Base-by-base conservation (phyloP, 2,329 filamentous ascomycete species). In the Xylaria multiplex region DNA sequence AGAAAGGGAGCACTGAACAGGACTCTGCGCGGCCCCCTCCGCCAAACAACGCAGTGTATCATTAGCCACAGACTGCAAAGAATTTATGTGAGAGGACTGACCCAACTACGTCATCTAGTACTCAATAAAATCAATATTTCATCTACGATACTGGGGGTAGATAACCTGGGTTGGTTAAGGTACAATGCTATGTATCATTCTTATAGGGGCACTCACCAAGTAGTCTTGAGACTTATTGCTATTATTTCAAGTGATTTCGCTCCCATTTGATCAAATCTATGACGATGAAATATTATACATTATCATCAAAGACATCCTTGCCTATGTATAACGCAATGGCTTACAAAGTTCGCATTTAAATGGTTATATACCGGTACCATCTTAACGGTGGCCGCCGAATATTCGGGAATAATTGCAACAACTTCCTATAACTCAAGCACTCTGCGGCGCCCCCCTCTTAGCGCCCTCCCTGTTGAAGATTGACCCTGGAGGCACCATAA, bases 401-500 rank as follows among this genome's bases (percentile, higher is more conserved):
- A 16, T 45, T 5, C 7, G 19, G 40, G 7, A 30, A 14, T 9
- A 19, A 19, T 55, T 4, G 24, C 4, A 8, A 13, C 5, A 5
- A 40, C 11, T 14, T 40, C 11, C 11, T 40, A 14, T 53, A 6
- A 4, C 13, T 13, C 49, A 22, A 7, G 30, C 14, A 32, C 7
- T 19, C 37, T 14, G 2, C 13, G 14, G 11, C 11, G 16, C 19
- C 14, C 49, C 22, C 16, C 27, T 13, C 19, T 58, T 40, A 64
- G 32, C 22, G 48, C 32, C 32, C 13, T 5, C 56, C 58, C 22
- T 46, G 54, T 37, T 59, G 55, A 11, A 66, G 45, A 45, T 65
- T 67, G 22, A n/a, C 64, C 24, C 67, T 42, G 0, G 46, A 30
- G 35, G 61, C 61, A 27, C 64, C 64, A 8, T 65, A 69, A 43